phyloP scores from a whole-genome alignment of 495 filamentous ascomycete species.

The Cudoniella acicularis region DNA sequence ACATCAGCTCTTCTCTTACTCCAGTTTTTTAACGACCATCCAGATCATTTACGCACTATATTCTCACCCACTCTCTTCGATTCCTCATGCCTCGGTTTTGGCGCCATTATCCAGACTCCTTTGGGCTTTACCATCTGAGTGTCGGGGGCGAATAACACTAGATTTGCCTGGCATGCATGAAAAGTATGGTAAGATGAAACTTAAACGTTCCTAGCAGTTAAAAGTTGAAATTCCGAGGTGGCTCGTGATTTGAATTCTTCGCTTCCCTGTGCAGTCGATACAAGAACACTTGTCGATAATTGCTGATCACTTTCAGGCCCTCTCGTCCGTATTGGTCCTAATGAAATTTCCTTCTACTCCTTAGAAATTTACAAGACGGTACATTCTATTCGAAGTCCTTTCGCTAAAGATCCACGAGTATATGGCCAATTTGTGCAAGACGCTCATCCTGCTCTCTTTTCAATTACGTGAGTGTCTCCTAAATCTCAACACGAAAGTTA shows the following conservation, averaged over 20 bases:
- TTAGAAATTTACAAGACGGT: not conserved
- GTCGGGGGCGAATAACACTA: not conserved
- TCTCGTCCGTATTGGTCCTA: not conserved
- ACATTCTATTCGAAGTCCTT: not conserved
- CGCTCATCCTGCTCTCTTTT: not conserved
- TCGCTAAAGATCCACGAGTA: not conserved
- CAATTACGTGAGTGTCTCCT: not conserved
- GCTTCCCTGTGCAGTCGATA: too few relatives aligned
- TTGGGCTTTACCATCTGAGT: not conserved
- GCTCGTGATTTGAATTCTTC: too few relatives aligned
- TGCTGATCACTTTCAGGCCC: not conserved
- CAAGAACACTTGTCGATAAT: not conserved
- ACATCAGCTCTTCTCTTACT: too few relatives aligned
- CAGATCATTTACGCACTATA: not conserved
- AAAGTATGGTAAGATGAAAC: not conserved
- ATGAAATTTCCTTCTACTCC: not conserved
- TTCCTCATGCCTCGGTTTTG: not conserved
- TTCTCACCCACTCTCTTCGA: not conserved
- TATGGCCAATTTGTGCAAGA: conserved; percentile 1
- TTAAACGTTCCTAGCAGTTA: too few relatives aligned
- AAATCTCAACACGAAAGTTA: not conserved
- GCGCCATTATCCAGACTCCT: not conserved
- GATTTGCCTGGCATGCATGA: not conserved
- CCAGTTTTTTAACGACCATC: too few relatives aligned
- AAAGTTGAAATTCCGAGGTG: too few relatives aligned